phyloP scores from a whole-genome alignment of 2,329 filamentous ascomycete genomes.

The Spiromastix sp. region DNA sequence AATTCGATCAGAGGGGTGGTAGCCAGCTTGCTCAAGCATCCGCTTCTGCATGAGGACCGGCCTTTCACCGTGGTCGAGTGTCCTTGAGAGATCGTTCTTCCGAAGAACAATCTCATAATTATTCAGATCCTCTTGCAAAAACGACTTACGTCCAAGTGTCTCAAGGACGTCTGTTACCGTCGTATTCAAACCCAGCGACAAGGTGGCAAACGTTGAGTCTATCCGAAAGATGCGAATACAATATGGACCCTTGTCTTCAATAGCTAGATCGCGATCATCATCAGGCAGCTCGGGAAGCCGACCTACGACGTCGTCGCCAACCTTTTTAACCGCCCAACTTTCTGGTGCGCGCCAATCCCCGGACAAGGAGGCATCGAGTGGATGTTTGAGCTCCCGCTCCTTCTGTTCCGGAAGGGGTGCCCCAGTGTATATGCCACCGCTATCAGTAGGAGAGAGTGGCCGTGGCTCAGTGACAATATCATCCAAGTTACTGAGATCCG shows the following conservation, averaged over 20 bases:
- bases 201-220: conserved; percentile 87
- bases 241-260: conserved; percentile 64
- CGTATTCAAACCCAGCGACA: conserved; percentile 73
- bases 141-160: conserved; percentile 91
- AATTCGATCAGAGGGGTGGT: conserved; percentile 72
- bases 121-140: conserved; percentile 76
- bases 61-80: conserved; percentile 66
- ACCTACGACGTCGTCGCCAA: conserved; percentile 28
- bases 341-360: conserved; percentile 87
- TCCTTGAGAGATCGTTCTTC: conserved; percentile 79
- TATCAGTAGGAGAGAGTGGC: conserved; percentile 61
- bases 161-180: conserved; percentile 77
- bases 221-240: conserved; percentile 93
- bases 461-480: conserved; percentile 67
- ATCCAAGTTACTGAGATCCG: conserved; percentile 81
- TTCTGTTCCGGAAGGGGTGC: conserved; percentile 14
- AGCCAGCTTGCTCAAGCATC: conserved; percentile 83
- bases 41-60: conserved; percentile 87
- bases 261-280: conserved; percentile 58
- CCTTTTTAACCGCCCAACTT: conserved; percentile 83
- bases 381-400: conserved; percentile 20
- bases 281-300: conserved; percentile 44
- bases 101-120: conserved; percentile 95
- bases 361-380: conserved; percentile 16
- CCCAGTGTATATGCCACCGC: conserved; percentile 25